phyloP scores from a whole-genome alignment of 139 green algal species.

The Tetraselmis chui region DNA sequence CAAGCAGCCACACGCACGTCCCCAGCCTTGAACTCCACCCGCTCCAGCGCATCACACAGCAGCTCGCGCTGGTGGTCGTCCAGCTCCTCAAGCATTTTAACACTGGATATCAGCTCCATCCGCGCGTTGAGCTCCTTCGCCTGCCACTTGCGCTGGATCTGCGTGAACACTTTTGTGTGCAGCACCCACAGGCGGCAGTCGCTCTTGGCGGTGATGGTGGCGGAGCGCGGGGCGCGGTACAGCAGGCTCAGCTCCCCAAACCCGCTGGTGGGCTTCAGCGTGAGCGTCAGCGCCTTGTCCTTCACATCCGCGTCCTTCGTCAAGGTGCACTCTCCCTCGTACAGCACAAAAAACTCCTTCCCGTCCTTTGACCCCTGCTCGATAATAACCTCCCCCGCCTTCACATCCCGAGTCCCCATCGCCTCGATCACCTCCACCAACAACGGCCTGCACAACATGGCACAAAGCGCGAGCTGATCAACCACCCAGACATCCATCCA shows the following conservation, averaged over 20 bases:
- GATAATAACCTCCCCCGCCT: not conserved
- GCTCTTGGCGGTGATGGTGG: constrained; percentile 66
- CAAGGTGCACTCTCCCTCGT: not conserved
- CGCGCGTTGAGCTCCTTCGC: not conserved
- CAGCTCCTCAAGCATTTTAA: constrained; percentile 66
- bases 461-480: too few relatives aligned
- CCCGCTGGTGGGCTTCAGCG: not conserved
- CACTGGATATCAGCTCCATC: constrained; percentile 41
- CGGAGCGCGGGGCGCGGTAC: constrained; percentile 76
- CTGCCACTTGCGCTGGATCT: constrained; percentile 66
- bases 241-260: constrained; percentile 94
- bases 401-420: not conserved
- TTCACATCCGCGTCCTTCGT: not conserved
- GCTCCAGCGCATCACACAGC: constrained; percentile 69
- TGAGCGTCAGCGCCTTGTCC: not conserved
- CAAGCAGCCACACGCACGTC: too few relatives aligned
- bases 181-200: constrained; percentile 74
- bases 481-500: too few relatives aligned
- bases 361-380: not conserved
- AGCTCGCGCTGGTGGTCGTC: constrained; percentile 51
- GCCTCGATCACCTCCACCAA: not conserved
- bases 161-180: constrained; percentile 66
- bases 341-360: not conserved
- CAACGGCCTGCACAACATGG: not conserved
- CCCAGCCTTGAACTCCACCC: constrained; percentile 20